Conservation (phyloP, 2,329 filamentous ascomycete genomes). For the Aspergillus phoenicis region DNA sequence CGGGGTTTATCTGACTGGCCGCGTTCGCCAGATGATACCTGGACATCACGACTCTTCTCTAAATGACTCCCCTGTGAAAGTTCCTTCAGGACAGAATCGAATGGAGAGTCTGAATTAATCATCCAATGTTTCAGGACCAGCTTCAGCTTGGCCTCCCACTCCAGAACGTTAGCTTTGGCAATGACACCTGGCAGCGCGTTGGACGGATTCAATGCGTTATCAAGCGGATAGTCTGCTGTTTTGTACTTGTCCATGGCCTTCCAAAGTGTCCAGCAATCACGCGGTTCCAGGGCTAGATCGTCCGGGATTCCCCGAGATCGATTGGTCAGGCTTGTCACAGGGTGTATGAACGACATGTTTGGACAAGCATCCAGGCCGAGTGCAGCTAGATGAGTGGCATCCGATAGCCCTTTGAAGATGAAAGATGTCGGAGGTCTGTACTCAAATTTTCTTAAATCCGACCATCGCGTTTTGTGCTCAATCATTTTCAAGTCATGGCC, state of each 20-base stretch:
- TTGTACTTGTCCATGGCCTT: slow-evolving; percentile 63
- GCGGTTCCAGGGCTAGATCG: slow-evolving; percentile 69
- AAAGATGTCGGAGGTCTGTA: slow-evolving; percentile 58
- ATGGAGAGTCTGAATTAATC: slow-evolving; percentile 55
- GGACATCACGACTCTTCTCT: neutral
- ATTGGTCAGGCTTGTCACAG: slow-evolving; percentile 64
- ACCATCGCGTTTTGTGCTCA: slow-evolving; percentile 69
- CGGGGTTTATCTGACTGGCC: slow-evolving; percentile 18
- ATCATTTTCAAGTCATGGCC: slow-evolving; percentile 69
- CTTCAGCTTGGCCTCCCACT: slow-evolving; percentile 68
- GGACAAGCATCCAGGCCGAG: slow-evolving; percentile 52
- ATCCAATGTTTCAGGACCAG: slow-evolving; percentile 63
- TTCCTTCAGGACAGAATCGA: slow-evolving; percentile 54
- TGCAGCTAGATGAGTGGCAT: slow-evolving; percentile 21
- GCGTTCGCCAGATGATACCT: slow-evolving; percentile 17
- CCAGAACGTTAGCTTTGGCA: slow-evolving; percentile 65
- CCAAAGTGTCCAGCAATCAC: slow-evolving; percentile 71
- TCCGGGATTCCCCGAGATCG: slow-evolving; percentile 64
- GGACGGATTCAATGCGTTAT: slow-evolving; percentile 27
- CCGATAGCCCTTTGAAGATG: slow-evolving; percentile 56
- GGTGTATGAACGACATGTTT: slow-evolving; percentile 66
- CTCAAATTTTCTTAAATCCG: slow-evolving; percentile 74
- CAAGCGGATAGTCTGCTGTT: slow-evolving; percentile 54
- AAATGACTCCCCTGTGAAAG: slow-evolving; percentile 32
- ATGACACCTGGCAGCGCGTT: slow-evolving; percentile 57